Conservation (phyloP, 768 basidiomycete species). For the Suillus brevipes region DNA sequence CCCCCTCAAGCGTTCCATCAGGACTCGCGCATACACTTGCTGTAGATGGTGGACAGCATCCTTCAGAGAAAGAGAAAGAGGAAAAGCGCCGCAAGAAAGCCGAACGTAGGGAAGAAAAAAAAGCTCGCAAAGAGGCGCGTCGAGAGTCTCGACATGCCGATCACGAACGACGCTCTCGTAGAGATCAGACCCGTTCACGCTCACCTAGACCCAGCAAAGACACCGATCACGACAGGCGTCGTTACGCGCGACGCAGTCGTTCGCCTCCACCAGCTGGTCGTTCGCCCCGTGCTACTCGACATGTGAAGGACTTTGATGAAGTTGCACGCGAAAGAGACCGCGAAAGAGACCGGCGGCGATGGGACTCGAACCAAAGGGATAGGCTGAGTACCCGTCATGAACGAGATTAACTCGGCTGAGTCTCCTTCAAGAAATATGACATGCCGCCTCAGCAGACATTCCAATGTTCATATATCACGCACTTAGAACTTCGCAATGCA, state of each 20-base stretch:
- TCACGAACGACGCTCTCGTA: conserved; percentile 26
- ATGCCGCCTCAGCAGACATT: conserved; percentile 8
- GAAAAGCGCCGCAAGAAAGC: conserved; percentile 53
- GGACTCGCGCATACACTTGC: conserved; percentile 18
- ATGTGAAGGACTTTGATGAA: conserved; percentile 28
- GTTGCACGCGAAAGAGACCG: conserved; percentile 32
- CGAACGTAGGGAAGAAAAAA: conserved; percentile 60
- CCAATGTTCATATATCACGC: conserved; percentile 9
- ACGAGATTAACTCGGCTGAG: conserved; percentile 16
- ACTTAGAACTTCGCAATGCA: conserved; percentile 7
- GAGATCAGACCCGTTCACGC: conserved; percentile 36
- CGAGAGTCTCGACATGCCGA: conserved; percentile 36
- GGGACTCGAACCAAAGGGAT: conserved; percentile 51
- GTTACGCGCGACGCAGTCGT: conserved; percentile 28
- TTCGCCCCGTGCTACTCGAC: conserved; percentile 19
- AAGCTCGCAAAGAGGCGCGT: conserved; percentile 53
- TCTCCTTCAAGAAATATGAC: conserved; percentile 9
- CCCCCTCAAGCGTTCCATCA: conserved; percentile 20
- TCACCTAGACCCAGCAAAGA: conserved; percentile 31
- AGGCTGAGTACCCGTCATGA: conserved; percentile 22
- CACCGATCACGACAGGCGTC: conserved; percentile 18
- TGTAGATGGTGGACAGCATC: conserved; percentile 34
- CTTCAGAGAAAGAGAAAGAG: conserved; percentile 49
- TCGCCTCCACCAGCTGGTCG: conserved; percentile 25
- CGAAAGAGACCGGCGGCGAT: conserved; percentile 49